phyloP scores from a whole-genome alignment of 257 asterid genomes.

The Solanum virginianum region DNA sequence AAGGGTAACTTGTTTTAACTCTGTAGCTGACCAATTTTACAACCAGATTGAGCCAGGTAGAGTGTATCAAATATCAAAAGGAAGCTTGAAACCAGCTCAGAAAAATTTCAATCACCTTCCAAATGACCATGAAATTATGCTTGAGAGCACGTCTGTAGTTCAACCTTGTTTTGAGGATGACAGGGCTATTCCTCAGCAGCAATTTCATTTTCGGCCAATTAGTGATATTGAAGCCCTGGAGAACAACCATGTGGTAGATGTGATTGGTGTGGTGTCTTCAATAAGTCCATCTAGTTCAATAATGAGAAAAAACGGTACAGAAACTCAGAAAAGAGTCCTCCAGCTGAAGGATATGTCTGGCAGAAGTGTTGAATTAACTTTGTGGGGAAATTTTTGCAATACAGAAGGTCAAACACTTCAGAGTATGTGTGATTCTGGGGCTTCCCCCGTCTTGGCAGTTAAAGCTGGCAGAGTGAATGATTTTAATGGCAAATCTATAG shows the following conservation, averaged over 20 bases:
- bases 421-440: conserved; percentile 65
- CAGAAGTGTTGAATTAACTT: conserved; percentile 76
- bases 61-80: conserved; percentile 68
- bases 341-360: conserved; percentile 91
- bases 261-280: conserved; percentile 72
- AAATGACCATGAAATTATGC: conserved; percentile 70
- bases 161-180: conserved; percentile 75
- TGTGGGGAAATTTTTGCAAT: conserved; percentile 87
- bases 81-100: conserved; percentile 59
- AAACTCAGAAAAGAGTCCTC: conserved; percentile 67
- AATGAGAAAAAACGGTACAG: conserved; percentile 75
- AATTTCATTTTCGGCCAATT: conserved; percentile 63
- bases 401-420: conserved; percentile 83
- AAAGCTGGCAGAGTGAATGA: conserved; percentile 71
- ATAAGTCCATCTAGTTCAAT: conserved; percentile 59
- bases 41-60: conserved; percentile 54
- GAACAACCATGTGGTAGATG: conserved; percentile 51
- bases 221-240: conserved; percentile 63
- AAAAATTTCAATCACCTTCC: conserved; percentile 66
- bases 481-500: conserved; percentile 78
- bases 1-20: conserved; percentile 87
- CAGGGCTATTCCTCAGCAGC: conserved; percentile 62
- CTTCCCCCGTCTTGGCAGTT: conserved; percentile 70
- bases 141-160: conserved; percentile 55
- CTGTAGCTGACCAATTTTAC: conserved; percentile 73